Base-by-base conservation (phyloP, 345 rosid species). In the Ceriops zippeliana region DNA sequence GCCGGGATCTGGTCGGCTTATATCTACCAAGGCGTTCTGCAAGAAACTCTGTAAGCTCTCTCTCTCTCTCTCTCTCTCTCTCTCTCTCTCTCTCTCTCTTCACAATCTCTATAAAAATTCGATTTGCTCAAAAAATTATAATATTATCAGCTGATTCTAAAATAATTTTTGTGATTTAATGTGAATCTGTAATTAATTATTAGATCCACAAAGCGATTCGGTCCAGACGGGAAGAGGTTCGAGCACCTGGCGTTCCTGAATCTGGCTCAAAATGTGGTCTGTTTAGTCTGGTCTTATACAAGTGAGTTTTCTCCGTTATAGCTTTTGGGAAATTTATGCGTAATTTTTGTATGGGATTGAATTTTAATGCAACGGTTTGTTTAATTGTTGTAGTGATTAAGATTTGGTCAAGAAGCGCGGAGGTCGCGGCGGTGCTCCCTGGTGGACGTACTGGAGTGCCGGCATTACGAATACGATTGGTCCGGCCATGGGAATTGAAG, bases 401-500 rank as follows among this genome's bases (percentile, higher is more conserved):
- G 85, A 79, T 95, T n/a, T 95, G 98, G 97, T 89, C 95, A 11
- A 82, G 82, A 22, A 70, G 79, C 0, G 73, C 51, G 37, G 65
- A 3, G 28, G 30, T 7, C 28, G 59, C 1, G 87, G 90, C 6
- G 96, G 97, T 58, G 98, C 99, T 32, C 97, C 98, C 24, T 87
- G 90, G 96, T 87, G 97, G 97, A 76, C 91, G 0, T 95, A 87
- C 61, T 95, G 97, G 99, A 95, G 96, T 69, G 96, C 99, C 32
- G 96, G 99, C 60, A 90, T 95, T 72, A 95, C 99, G 5, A 95
- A 95, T 71, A 89, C 99, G 0, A 95, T 91, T 79, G 99, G 99
- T 58, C 99, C 99, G 0, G 96, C 99, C 61, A 87, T 95, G 96
- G 99, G 97, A 11, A 95, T 95, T 67, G 97, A 95, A 76, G 99